Percentiles rank a stretch among this genome's conserved stretches.
phyloP scores from a whole-genome alignment of 2,329 filamentous ascomycete genomes.

The Pestalotiopsis sp. region DNA sequence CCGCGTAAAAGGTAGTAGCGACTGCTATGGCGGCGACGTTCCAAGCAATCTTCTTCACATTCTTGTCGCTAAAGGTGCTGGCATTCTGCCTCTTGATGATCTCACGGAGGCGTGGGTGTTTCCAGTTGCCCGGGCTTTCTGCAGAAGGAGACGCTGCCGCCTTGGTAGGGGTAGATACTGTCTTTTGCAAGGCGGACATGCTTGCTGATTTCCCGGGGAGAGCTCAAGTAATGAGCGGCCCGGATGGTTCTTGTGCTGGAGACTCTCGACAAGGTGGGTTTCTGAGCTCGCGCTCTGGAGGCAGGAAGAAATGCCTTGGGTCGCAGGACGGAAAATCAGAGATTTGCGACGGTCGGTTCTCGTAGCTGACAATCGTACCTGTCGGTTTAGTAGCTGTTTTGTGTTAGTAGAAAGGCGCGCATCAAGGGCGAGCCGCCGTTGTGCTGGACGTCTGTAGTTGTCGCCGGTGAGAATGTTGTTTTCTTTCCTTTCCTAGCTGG shows the following conservation, averaged over 20 bases:
- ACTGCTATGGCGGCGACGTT: constrained; percentile 56
- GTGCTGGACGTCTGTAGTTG: background rate
- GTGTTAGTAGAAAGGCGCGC: constrained; percentile 6
- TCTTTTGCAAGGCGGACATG: constrained; percentile 37
- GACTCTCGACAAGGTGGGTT: background rate
- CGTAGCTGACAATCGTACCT: background rate
- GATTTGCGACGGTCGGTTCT: background rate
- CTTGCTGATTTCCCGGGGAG: constrained; percentile 2
- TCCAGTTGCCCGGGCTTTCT: constrained; percentile 79
- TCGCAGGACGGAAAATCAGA: background rate
- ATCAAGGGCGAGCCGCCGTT: background rate
- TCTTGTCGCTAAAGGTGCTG: constrained; percentile 75
- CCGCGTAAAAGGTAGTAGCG: constrained; percentile 33
- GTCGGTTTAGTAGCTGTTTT: background rate
- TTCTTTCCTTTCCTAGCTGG: constrained; percentile 3
- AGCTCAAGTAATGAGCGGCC: background rate
- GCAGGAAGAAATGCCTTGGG: background rate
- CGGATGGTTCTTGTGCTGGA: background rate
- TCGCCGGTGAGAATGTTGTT: constrained; percentile 9
- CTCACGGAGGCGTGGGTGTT: constrained; percentile 84
- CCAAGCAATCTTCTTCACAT: constrained; percentile 68
- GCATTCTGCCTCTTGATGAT: constrained; percentile 80
- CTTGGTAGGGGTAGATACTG: constrained; percentile 40
- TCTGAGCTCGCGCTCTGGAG: background rate
- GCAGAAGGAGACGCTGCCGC: constrained; percentile 29